Evolutionary conservation across 148 eudicot genomes (phyloP), one percentile per base, ranked within the genome.

Genomic region (Vaccinium macrocarpon): DNA sequence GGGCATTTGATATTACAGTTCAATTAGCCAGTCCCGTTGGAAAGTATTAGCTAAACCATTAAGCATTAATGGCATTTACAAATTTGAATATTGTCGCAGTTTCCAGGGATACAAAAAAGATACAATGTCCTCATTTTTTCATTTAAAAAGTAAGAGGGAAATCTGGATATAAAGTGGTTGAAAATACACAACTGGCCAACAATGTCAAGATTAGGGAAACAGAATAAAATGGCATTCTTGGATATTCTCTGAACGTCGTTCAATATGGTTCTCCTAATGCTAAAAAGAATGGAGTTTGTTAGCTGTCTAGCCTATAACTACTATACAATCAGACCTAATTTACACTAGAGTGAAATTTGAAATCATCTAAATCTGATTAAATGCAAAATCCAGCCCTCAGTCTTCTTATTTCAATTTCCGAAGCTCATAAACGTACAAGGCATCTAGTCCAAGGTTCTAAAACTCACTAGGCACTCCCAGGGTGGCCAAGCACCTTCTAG

Each of bases 51-150:
- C 25, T 48, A 35, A 14, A 42, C 25, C 15, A 9, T 25, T 15
- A 80, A 57, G 57, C n/a, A 48, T 72, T 81, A 21, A 16, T 49
- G 21, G 52, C 80, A 81, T 27, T 48, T 9, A 84, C 59, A 46
- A 23, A 38, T 16, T 38, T 27, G 10, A 74, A 55, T 9, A 12
- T 73, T 10, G 15, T 61, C 19, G 9, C n/a, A 50, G 48, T 46
- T 53, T 55, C 15, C 57, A 8, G 27, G 21, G 46, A 42, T 6
- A 59, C 23, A 38, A 49, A 15, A 66, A 8, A 66, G 19, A 23
- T 3, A 74, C 19, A 56, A 51, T 21, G 76, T 75, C 23, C n/a
- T 15, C 35, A 49, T 29, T 19, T 57, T 19, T 57, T 8, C 64
- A 57, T 2, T 57, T 57, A 57, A 57, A 57, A 57, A 57, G 23